Conservation (phyloP, 768 basidiomycete species). For the Naganishia kalamii region DNA sequence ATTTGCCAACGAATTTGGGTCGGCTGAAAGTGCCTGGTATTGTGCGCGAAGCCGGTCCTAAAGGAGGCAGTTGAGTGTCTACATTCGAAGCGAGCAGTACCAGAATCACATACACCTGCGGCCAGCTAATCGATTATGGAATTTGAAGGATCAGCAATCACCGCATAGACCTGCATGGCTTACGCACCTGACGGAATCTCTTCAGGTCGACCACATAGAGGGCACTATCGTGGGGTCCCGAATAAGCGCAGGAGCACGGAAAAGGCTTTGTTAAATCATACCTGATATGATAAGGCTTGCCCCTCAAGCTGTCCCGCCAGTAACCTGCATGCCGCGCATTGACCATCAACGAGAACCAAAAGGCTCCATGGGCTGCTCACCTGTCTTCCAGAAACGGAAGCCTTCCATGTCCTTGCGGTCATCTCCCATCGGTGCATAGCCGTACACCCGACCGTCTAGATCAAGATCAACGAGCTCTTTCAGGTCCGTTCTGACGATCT, state of each 20-base stretch:
- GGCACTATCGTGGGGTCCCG: conserved; percentile 54
- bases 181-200: conserved; percentile 76
- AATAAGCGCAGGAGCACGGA: not conserved
- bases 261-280: conserved; percentile 42
- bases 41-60: conserved; percentile 54
- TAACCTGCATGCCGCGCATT: conserved; percentile 27
- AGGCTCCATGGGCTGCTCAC: conserved; percentile 40
- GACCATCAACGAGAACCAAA: not conserved
- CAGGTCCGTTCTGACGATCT: conserved; percentile 89
- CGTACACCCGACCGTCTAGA: conserved; percentile 86
- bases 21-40: conserved; percentile 88
- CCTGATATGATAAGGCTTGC: conserved; percentile 92
- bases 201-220: conserved; percentile 93
- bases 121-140: conserved; percentile 50
- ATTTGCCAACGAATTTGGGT: conserved; percentile 88
- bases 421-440: conserved; percentile 95
- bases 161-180: conserved; percentile 47
- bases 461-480: conserved; percentile 91
- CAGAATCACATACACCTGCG: conserved; percentile 52
- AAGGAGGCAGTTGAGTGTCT: not conserved
- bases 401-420: conserved; percentile 93
- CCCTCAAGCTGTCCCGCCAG: conserved; percentile 76
- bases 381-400: conserved; percentile 97
- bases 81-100: conserved; percentile 43
- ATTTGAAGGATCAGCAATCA: not conserved